A percentile compares a stretch with the other conserved stretches of the same genome.
Evolutionary conservation across 2,329 filamentous ascomycete genomes (phyloP).

Genomic region (Nemania diffusa): DNA sequence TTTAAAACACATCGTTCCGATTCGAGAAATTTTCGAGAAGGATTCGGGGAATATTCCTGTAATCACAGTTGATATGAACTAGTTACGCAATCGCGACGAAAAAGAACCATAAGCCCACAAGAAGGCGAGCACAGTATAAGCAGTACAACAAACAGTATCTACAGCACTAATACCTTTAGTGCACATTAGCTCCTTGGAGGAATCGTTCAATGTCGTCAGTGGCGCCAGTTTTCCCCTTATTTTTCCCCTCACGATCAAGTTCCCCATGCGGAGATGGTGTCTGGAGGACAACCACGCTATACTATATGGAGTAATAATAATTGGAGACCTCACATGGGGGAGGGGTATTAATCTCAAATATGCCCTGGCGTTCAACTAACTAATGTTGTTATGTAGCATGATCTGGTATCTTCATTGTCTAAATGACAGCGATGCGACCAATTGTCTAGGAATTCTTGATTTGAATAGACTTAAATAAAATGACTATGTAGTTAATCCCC

Average conservation of each 20-base stretch:
- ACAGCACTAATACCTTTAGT: not conserved
- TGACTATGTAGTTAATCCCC: too few species aligned
- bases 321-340: constrained; percentile 19
- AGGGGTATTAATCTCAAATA: constrained; percentile 29
- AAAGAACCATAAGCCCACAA: not conserved
- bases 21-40: constrained; percentile 20
- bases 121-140: not conserved
- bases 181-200: not conserved
- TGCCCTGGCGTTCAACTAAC: too few species aligned
- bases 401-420: too few species aligned
- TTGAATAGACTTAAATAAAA: not conserved
- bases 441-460: not conserved
- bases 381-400: too few species aligned
- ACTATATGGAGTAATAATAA: constrained; percentile 4
- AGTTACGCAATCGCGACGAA: constrained; percentile 10
- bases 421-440: not conserved
- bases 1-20: not conserved
- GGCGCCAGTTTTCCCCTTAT: constrained; percentile 12
- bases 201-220: constrained; percentile 26
- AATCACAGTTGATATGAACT: not conserved
- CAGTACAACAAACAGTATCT: not conserved
- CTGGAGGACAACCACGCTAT: constrained; percentile 15
- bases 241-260: constrained; percentile 29
- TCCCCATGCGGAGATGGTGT: constrained; percentile 28
- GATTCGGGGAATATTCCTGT: not conserved